Evolutionary conservation across 257 asterid species (phyloP).

Genomic region (Ligustrum vulgare): DNA sequence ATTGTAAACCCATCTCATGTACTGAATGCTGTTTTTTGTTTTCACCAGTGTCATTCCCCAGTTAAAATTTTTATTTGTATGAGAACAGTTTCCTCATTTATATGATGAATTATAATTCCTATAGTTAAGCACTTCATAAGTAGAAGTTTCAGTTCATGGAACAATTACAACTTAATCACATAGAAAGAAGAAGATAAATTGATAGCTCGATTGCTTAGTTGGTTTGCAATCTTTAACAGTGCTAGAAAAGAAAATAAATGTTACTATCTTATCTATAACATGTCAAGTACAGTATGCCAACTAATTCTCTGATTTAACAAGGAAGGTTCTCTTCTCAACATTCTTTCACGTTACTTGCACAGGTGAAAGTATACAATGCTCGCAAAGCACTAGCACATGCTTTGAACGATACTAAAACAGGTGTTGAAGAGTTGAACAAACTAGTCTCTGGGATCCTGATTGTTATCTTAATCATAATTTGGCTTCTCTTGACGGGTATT

Average conservation of each 20-base stretch:
- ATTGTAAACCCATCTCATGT: not conserved
- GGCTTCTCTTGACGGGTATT: constrained; percentile 29
- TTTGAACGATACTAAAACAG: constrained; percentile 30
- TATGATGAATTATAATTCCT: not conserved
- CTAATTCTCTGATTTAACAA: not conserved
- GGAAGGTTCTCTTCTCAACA: not conserved
- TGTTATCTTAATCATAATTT: constrained; percentile 13
- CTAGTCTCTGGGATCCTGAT: constrained; percentile 19
- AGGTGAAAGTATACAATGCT: constrained; percentile 23
- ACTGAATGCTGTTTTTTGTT: not conserved
- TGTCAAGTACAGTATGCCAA: not conserved
- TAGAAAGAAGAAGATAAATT: not conserved
- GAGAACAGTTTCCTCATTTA: not conserved
- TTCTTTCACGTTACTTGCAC: not conserved
- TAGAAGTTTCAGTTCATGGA: not conserved
- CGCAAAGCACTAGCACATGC: constrained; percentile 30
- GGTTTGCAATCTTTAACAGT: not conserved
- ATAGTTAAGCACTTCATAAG: not conserved
- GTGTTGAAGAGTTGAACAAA: constrained; percentile 33
- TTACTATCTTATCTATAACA: not conserved
- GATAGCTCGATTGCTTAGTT: not conserved
- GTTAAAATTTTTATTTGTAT: no score
- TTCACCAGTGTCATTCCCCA: not conserved
- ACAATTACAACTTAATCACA: not conserved
- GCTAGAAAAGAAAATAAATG: not conserved